Conservation (phyloP, 805 yeast genomes). For the Candida schatavii region DNA sequence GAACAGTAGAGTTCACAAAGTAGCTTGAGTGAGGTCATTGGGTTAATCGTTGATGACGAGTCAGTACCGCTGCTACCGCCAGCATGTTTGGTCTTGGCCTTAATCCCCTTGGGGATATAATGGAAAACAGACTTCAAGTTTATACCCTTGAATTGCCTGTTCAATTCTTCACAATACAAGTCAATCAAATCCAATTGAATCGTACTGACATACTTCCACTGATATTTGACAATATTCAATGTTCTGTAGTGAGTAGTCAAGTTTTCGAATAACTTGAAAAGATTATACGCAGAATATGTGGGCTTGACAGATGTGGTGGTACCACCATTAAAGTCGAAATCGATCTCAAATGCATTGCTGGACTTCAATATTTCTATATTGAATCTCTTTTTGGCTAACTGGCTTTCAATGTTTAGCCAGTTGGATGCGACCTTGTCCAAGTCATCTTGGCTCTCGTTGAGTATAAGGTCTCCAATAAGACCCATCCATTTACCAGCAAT, state of each 20-base stretch:
- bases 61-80: constrained; percentile 23
- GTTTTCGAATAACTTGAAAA: constrained; percentile 55
- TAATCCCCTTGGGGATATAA: constrained; percentile 32
- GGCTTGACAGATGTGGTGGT: constrained; percentile 33
- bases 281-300: constrained; percentile 57
- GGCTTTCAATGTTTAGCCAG: constrained; percentile 55
- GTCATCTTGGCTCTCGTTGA: constrained; percentile 29
- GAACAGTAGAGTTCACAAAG: constrained; percentile 30
- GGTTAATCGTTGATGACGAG: constrained; percentile 8
- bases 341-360: constrained; percentile 53
- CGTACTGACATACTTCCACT: constrained; percentile 53
- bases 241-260: constrained; percentile 54
- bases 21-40: not conserved
- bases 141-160: constrained; percentile 40
- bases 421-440: constrained; percentile 24
- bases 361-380: constrained; percentile 46
- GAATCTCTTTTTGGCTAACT: constrained; percentile 50
- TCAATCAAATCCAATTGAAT: constrained; percentile 60
- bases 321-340: constrained; percentile 44
- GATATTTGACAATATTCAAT: constrained; percentile 48
- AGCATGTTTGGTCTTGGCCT: constrained; percentile 27
- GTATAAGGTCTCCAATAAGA: constrained; percentile 38
- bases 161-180: constrained; percentile 43
- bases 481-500: constrained; percentile 42
- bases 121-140: constrained; percentile 30